Conservation (phyloP, 2,329 filamentous ascomycete species). For the Phoma sp. region DNA sequence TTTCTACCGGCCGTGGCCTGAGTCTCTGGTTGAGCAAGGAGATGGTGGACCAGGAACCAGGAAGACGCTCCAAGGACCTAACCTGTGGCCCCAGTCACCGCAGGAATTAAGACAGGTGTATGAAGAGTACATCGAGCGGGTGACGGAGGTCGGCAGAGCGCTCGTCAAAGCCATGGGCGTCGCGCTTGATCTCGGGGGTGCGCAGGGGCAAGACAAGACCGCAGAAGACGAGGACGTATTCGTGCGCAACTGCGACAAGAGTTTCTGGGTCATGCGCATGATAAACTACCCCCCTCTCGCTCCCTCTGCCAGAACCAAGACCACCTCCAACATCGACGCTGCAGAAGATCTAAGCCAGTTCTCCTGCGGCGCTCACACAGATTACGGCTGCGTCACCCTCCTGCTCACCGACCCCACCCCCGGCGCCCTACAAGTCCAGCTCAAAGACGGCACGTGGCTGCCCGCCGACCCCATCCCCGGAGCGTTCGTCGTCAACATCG, state of each 20-base stretch:
- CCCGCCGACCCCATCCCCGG: conserved; percentile 54
- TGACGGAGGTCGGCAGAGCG: conserved; percentile 42
- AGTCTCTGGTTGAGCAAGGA: conserved; percentile 18
- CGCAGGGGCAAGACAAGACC: not conserved
- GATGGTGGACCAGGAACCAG: conserved; percentile 27
- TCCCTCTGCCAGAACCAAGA: not conserved
- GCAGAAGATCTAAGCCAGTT: conserved; percentile 36
- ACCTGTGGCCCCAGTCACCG: conserved; percentile 53
- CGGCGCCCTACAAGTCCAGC: conserved; percentile 53
- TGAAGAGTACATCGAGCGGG: conserved; percentile 38
- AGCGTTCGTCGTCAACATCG: conserved; percentile 59
- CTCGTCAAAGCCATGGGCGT: conserved; percentile 50
- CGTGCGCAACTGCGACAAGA: conserved; percentile 37
- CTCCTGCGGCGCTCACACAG: conserved; percentile 54
- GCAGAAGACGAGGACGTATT: conserved; percentile 43
- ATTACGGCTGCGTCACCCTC: conserved; percentile 58
- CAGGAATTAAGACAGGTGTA: conserved; percentile 40
- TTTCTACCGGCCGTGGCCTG: conserved; percentile 47
- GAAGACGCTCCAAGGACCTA: conserved; percentile 50
- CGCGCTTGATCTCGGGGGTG: conserved; percentile 41
- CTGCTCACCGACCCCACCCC: conserved; percentile 55
- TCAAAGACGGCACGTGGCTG: conserved; percentile 55
- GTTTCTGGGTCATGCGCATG: conserved; percentile 53
- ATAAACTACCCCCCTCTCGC: conserved; percentile 50
- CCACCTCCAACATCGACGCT: not conserved